These are phyloP conservation scores for Rhododendron molle DNA, from an alignment of 148 eudicot species.

Conservation along the genomic window DNA sequence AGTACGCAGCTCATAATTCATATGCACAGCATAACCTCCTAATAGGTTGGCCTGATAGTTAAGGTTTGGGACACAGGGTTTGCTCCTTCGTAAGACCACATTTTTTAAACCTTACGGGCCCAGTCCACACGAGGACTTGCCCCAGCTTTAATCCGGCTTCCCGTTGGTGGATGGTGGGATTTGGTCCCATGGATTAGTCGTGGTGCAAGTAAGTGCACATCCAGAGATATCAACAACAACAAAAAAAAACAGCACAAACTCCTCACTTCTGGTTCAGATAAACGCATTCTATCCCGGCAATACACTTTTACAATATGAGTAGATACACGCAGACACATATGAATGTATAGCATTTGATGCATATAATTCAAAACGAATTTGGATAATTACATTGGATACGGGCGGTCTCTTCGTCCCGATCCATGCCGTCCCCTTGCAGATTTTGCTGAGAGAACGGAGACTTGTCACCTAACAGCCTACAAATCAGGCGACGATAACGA, in stretches of 20 bases:
- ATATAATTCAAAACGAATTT: background rate
- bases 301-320: background rate
- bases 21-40: background rate
- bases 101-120: background rate
- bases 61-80: background rate
- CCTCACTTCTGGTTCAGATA: too few relatives aligned
- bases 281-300: too few relatives aligned
- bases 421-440: slow-evolving; percentile 82
- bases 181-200: background rate
- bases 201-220: background rate
- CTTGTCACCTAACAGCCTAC: slow-evolving; percentile 83
- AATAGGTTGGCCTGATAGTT: background rate
- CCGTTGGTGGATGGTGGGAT: background rate
- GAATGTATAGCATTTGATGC: background rate
- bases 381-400: slow-evolving; percentile 73
- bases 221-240: too few relatives aligned
- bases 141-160: background rate
- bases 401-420: slow-evolving; percentile 92
- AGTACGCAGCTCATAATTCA: background rate
- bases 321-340: background rate
- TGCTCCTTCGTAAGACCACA: background rate
- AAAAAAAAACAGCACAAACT: too few relatives aligned
- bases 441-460: slow-evolving; percentile 93
- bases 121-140: background rate
- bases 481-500: slow-evolving; percentile 12